Evolutionary conservation across 352 stramenopile genomes (phyloP), one percentile per base, ranked within the genome.

Genomic region (Phytopythium aichiense): DNA sequence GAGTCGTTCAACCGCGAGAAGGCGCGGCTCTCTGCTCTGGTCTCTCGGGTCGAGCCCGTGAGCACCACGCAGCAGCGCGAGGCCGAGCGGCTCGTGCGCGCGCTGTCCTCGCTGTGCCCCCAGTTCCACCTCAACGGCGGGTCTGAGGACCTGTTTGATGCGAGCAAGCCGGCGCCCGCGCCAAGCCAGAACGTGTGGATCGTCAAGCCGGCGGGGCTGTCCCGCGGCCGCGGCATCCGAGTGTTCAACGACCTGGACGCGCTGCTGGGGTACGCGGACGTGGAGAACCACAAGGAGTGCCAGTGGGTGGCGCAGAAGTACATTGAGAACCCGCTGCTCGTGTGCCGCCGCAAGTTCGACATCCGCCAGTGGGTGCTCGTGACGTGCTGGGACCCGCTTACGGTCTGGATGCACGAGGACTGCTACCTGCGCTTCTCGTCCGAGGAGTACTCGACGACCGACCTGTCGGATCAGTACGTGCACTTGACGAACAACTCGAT

Each of bases 401-500:
- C 92, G 1, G 87, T 98, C 28, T 98, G 87, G 77, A 97, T 96
- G 62, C 94, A 97, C 66, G 67, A 91, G 33, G 76, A 97, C 67
- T 98, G 87, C 72, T 98, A 98, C 68, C 65, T 96, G 60, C 87
- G 92, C 22, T 98, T 98, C 65, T 91, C 81, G 52, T 93, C 90
- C 1, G 86, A 95, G 51, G 80, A 84, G 56, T 92, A 90, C 68
- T 84, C 80, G 42, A 86, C 79, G 58, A 73, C 90, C n/a, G 80
- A 95, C 63, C 59, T 93, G 51, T 81, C 66, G 15, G 91, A 98
- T 65, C 73, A 82, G 60, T 97, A 94, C 77, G 85, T 98, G 53
- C 93, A 98, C 68, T 66, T 98, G 40, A 96, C 93, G 35, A 98
- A 98, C 74, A 98, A 98, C 76, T 95, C 77, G 50, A 97, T 98